A percentile compares a stretch with the other conserved stretches of the same genome.
These are phyloP conservation scores for Irineochytrium annulatum DNA, from an alignment of 192 early-diverging fungal species.

Conservation along the genomic window DNA sequence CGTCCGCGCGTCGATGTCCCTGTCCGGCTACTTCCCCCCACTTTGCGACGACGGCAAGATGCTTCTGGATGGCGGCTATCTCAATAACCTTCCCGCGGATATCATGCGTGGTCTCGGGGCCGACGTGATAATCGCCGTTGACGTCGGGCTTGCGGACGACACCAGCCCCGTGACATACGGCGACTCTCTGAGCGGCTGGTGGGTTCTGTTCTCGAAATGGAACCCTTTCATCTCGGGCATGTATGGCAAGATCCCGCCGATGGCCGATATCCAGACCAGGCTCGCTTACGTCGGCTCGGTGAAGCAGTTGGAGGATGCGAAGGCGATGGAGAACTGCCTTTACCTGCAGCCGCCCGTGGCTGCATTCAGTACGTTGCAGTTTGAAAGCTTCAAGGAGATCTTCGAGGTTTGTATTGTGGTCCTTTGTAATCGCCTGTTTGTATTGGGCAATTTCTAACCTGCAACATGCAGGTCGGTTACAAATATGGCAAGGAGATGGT, in stretches of 20 bases:
- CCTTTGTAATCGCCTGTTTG: too few species aligned
- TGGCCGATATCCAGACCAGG: slow-evolving; percentile 92
- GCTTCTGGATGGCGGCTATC: slow-evolving; percentile 98
- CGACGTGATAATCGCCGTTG: slow-evolving; percentile 87
- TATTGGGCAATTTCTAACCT: too few species aligned
- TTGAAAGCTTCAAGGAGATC: slow-evolving; percentile 87
- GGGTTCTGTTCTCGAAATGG: slow-evolving; percentile 71
- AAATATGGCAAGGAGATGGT: slow-evolving; percentile 75
- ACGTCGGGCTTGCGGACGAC: slow-evolving; percentile 90
- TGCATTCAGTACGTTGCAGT: slow-evolving; percentile 84
- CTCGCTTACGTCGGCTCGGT: slow-evolving; percentile 88
- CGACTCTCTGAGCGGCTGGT: slow-evolving; percentile 89
- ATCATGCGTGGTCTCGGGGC: slow-evolving; percentile 73
- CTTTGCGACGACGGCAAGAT: slow-evolving; percentile 94
- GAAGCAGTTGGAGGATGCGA: slow-evolving; percentile 84
- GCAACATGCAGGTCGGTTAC: slow-evolving; percentile 66
- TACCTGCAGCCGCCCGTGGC: slow-evolving; percentile 87
- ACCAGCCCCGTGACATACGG: slow-evolving; percentile 89
- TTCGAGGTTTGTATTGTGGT: slow-evolving; percentile 42
- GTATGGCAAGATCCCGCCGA: slow-evolving; percentile 72
- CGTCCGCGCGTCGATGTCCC: slow-evolving; percentile 95
- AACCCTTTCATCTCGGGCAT: slow-evolving; percentile 64
- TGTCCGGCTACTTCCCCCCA: slow-evolving; percentile 92
- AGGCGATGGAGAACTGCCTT: slow-evolving; percentile 65
- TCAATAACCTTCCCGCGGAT: slow-evolving; percentile 94